Base-by-base conservation (phyloP, 1,284 basidiomycete genomes). In the Microbotryum intermedium region DNA sequence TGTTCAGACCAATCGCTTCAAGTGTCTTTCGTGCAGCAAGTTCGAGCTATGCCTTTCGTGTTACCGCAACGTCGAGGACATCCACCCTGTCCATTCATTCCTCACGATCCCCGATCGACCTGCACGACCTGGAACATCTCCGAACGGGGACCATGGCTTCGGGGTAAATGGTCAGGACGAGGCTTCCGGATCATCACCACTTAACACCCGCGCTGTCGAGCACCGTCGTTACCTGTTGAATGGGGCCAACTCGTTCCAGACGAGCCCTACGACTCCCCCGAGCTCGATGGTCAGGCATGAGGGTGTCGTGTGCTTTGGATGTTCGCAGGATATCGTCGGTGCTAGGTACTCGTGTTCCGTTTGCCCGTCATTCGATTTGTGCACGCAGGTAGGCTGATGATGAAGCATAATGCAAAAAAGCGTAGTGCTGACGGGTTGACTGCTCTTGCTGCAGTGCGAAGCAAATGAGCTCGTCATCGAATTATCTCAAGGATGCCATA, bases 61-160 rank as follows among this genome's bases (percentile, higher is more conserved):
- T 39, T 57, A 50, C n/a, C 55, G 55, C 9, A 44, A 48, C 25
- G 55, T 57, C 20, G 49, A 57, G 48, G 55, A 57, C 7, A 57
- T 57, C 49, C 55, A 57, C 28, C 55, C 55, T 6, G 25, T 50
- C 25, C 55, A 57, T 42, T 34, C 55, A 34, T 57, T 57, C 55
- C 55, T 57, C 49, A 45, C 48, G 25, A 26, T 57, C 28, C 55
- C 55, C 8, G 55, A 57, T 26, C 55, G 55, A 7, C 55, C 55
- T 4, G 55, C 55, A 9, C 47, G 55, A 11, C 55, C 55, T 3
- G 25, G 11, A 6, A 34, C 18, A 39, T 39, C 34, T 5, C 34
- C 34, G 13, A 39, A 11, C 1, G 34, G 13, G 4, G 18, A 39
- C 34, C 34, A 39, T 39, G 18, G 13, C 34, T 39, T 39, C 13